Conservation (phyloP, 768 basidiomycete genomes). For the Boletus reticulatus region DNA sequence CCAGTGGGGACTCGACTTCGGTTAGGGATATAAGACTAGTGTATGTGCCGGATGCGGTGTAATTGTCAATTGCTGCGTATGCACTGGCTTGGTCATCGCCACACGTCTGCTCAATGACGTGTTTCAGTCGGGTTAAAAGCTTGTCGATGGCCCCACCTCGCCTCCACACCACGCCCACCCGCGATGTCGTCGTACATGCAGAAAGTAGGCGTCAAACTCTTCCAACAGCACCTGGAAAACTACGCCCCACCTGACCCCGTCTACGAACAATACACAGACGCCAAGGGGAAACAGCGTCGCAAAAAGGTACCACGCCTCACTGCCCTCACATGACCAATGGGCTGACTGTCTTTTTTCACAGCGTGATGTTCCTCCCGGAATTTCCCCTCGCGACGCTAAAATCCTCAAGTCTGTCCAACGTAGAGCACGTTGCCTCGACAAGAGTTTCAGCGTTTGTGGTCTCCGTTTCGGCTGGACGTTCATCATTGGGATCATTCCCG, state of each 20-base stretch:
- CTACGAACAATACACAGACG: slow-evolving; percentile 47
- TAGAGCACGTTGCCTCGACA: slow-evolving; percentile 85
- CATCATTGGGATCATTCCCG: slow-evolving; percentile 71
- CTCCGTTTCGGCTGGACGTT: slow-evolving; percentile 87
- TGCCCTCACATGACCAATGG: too few species aligned
- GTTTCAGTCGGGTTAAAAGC: neutral
- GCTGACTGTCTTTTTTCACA: slow-evolving; percentile 27
- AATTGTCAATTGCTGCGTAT: too few species aligned
- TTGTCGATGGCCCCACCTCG: neutral
- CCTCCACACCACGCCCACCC: neutral
- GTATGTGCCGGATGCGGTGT: too few species aligned
- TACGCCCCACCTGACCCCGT: slow-evolving; percentile 74
- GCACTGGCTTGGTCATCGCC: too few species aligned
- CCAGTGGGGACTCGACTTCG: too few species aligned
- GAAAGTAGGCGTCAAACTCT: slow-evolving; percentile 57
- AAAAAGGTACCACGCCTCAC: slow-evolving; percentile 30
- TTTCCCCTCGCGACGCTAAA: slow-evolving; percentile 71
- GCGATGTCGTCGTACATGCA: slow-evolving; percentile 30
- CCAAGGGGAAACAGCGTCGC: slow-evolving; percentile 29
- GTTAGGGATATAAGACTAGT: too few species aligned
- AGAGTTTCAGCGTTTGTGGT: slow-evolving; percentile 77
- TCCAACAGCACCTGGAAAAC: slow-evolving; percentile 59
- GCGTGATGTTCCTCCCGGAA: slow-evolving; percentile 72
- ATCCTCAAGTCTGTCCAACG: slow-evolving; percentile 73
- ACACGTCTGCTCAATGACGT: neutral